These are phyloP conservation scores for Chaetomium globosum DNA, from an alignment of 2,329 filamentous ascomycete genomes.

Conservation along the genomic window DNA sequence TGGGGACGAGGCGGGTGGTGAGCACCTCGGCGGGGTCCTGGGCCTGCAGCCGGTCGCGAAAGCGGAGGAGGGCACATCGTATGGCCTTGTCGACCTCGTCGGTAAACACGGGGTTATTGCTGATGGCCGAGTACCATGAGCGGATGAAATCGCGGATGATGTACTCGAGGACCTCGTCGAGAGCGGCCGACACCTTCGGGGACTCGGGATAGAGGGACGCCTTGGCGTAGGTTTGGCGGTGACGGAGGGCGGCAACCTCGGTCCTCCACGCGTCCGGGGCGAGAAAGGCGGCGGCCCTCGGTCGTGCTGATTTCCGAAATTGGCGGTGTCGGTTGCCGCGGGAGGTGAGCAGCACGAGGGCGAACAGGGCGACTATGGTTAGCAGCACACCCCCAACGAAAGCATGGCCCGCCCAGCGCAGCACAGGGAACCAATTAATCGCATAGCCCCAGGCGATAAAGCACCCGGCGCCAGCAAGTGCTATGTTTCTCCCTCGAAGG, in stretches of 20 bases:
- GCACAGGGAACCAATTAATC: slow-evolving; percentile 76
- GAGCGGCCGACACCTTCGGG: slow-evolving; percentile 73
- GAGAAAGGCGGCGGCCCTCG: slow-evolving; percentile 61
- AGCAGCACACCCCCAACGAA: slow-evolving; percentile 70
- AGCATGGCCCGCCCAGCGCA: slow-evolving; percentile 85
- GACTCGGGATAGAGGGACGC: slow-evolving; percentile 74
- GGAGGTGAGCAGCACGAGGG: slow-evolving; percentile 64
- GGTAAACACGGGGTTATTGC: slow-evolving; percentile 74
- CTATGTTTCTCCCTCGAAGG: slow-evolving; percentile 72
- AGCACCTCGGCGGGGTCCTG: slow-evolving; percentile 83
- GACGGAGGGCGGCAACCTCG: slow-evolving; percentile 68
- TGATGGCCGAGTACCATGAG: slow-evolving; percentile 88
- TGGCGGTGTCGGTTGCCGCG: slow-evolving; percentile 51
- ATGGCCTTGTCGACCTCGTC: slow-evolving; percentile 85
- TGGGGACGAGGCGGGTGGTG: slow-evolving; percentile 80
- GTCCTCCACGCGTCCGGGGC: slow-evolving; percentile 65
- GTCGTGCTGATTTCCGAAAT: slow-evolving; percentile 46
- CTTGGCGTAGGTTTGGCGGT: slow-evolving; percentile 67
- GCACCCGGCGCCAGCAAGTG: slow-evolving; percentile 66
- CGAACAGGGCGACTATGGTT: slow-evolving; percentile 57
- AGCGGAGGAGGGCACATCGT: slow-evolving; percentile 68
- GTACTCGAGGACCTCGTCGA: slow-evolving; percentile 75
- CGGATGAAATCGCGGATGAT: slow-evolving; percentile 82
- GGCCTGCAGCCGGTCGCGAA: slow-evolving; percentile 71
- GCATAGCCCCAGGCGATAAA: slow-evolving; percentile 88